A percentile compares a stretch with the other conserved stretches of the same genome.
Conservation (phyloP, 192 early-diverging fungal species). For the Endogone sp. region DNA sequence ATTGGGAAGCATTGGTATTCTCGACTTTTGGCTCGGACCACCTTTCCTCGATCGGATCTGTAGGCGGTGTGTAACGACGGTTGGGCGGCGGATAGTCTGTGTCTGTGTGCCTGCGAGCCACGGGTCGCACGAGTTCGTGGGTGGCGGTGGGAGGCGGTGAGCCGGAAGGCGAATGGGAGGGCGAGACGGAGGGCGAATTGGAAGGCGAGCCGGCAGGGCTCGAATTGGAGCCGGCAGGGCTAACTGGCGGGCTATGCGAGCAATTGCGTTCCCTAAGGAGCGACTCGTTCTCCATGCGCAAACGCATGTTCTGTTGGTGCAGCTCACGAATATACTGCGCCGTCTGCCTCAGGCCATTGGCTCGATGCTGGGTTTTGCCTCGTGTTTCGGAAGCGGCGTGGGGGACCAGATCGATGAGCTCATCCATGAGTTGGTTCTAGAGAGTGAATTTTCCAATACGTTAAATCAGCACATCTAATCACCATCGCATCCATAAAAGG, state of each 20-base stretch:
- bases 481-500: too few relatives aligned
- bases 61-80: too few relatives aligned
- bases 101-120: background rate
- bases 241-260: too few relatives aligned
- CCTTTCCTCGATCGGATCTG: too few relatives aligned
- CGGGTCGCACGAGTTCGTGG: background rate
- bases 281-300: constrained; percentile 10
- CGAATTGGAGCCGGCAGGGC: too few relatives aligned
- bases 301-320: constrained; percentile 45
- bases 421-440: constrained; percentile 33
- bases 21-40: too few relatives aligned
- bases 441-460: background rate
- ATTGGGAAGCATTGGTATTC: too few relatives aligned
- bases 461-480: too few relatives aligned
- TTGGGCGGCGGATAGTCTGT: background rate
- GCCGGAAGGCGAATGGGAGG: too few relatives aligned
- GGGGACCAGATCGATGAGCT: constrained; percentile 37
- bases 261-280: background rate
- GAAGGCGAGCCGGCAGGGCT: too few relatives aligned
- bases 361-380: constrained; percentile 42
- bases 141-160: background rate
- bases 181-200: too few relatives aligned
- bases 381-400: constrained; percentile 13
- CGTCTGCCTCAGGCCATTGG: constrained; percentile 35
- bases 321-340: constrained; percentile 57